phyloP scores from a whole-genome alignment of 148 eudicot species.

The Camellia japonica region DNA sequence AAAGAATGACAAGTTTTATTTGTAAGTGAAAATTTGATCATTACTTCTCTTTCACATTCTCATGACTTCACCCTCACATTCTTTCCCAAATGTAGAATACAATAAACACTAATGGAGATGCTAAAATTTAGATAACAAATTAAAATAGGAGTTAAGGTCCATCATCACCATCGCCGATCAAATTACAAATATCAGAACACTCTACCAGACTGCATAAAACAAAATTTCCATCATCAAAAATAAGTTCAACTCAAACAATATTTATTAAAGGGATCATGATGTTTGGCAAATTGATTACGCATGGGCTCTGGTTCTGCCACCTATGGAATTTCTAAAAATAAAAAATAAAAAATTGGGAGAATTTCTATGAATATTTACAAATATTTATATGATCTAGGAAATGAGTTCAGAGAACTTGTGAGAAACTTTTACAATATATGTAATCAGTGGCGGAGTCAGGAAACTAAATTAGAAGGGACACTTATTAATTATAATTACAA shows the following conservation, averaged over 20 bases:
- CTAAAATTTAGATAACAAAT: neutral
- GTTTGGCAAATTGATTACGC: neutral
- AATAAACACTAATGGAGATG: neutral
- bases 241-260: neutral
- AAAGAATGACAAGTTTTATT: too few relatives aligned
- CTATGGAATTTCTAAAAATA: too few relatives aligned
- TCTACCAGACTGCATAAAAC: constrained; percentile 55
- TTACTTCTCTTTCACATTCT: neutral
- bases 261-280: neutral
- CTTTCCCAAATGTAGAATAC: neutral
- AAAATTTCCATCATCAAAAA: neutral
- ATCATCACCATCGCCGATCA: constrained; percentile 69
- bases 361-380: too few relatives aligned
- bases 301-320: too few relatives aligned
- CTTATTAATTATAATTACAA: too few relatives aligned
- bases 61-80: neutral
- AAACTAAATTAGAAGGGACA: too few relatives aligned
- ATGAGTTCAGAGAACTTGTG: too few relatives aligned
- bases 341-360: too few relatives aligned
- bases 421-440: too few relatives aligned
- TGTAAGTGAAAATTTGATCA: neutral
- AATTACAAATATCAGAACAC: constrained; percentile 87
- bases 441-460: too few relatives aligned
- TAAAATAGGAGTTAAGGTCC: constrained; percentile 38
- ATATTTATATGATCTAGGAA: too few relatives aligned